Evolutionary conservation across 192 early-diverging fungal genomes (phyloP).

Genomic region (Jimgerdemannia lactiflua): DNA sequence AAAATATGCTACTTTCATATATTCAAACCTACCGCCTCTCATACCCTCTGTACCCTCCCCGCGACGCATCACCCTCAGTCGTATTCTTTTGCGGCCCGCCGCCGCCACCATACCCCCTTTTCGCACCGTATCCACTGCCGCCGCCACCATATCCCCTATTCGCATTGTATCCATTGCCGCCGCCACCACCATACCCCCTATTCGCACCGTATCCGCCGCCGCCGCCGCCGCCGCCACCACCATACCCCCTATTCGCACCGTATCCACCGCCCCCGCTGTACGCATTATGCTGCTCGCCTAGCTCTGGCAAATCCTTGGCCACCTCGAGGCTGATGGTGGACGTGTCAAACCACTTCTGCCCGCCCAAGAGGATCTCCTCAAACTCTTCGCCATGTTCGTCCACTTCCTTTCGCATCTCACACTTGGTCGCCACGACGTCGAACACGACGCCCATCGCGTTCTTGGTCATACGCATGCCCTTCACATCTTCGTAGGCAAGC

Average conservation of each 20-base stretch:
- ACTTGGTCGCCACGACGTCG: slow-evolving; percentile 72
- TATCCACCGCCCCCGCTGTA: too few relatives aligned
- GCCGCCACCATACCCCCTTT: too few relatives aligned
- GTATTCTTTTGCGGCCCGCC: slow-evolving; percentile 16
- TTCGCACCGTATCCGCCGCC: too few relatives aligned
- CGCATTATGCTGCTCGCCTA: slow-evolving; percentile 53
- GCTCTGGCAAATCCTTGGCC: slow-evolving; percentile 73
- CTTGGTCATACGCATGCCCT: slow-evolving; percentile 79
- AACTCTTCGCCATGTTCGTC: slow-evolving; percentile 38
- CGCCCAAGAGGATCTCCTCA: slow-evolving; percentile 51
- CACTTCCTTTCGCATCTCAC: slow-evolving; percentile 39
- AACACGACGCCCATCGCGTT: slow-evolving; percentile 83
- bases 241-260: slow-evolving; percentile 30
- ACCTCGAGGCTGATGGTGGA: slow-evolving; percentile 67
- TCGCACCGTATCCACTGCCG: slow-evolving; percentile 40
- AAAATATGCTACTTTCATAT: too few relatives aligned
- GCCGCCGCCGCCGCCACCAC: slow-evolving; percentile 43
- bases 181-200: slow-evolving; percentile 29
- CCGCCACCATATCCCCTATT: slow-evolving; percentile 42
- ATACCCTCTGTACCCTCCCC: slow-evolving; percentile 39
- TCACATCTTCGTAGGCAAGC: slow-evolving; percentile 71
- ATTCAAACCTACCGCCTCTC: too few relatives aligned
- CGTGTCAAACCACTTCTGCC: slow-evolving; percentile 66
- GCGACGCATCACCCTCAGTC: slow-evolving; percentile 37
- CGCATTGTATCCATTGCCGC: slow-evolving; percentile 35